phyloP scores from a whole-genome alignment of 2,329 filamentous ascomycete genomes.

The Tolypocladium inflatum region DNA sequence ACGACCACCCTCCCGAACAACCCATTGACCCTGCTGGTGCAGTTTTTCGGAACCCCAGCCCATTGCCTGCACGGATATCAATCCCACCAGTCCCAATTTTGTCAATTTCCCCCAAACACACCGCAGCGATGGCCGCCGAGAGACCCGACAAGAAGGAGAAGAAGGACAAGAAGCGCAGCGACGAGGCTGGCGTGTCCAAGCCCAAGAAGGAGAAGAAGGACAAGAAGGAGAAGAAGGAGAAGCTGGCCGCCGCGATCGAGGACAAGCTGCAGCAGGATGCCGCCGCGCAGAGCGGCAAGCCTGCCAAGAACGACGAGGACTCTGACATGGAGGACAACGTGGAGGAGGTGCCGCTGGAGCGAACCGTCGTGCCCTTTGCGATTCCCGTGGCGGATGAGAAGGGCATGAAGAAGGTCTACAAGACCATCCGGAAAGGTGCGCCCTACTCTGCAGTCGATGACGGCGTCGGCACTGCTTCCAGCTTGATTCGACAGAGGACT shows the following conservation, averaged over 20 bases:
- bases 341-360: slow-evolving; percentile 31
- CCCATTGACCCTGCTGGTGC: slow-evolving; percentile 5
- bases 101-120: neutral
- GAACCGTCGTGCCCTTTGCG: slow-evolving; percentile 73
- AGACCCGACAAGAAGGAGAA: slow-evolving; percentile 43
- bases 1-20: neutral
- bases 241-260: slow-evolving; percentile 56
- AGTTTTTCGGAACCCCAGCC: neutral
- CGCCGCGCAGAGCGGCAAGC: slow-evolving; percentile 27
- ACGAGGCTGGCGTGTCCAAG: slow-evolving; percentile 43
- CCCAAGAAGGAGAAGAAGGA: slow-evolving; percentile 51
- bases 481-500: neutral
- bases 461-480: neutral
- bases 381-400: slow-evolving; percentile 74
- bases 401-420: slow-evolving; percentile 52
- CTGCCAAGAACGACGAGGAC: slow-evolving; percentile 31
- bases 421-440: slow-evolving; percentile 48
- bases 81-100: neutral
- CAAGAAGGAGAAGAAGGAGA: slow-evolving; percentile 67
- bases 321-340: slow-evolving; percentile 35
- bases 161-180: slow-evolving; percentile 51
- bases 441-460: slow-evolving; percentile 1
- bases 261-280: slow-evolving; percentile 52
- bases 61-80: neutral
- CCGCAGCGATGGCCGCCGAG: slow-evolving; percentile 34